phyloP scores from a whole-genome alignment of 129 eudicot genomes.

The Arctium lappa region DNA sequence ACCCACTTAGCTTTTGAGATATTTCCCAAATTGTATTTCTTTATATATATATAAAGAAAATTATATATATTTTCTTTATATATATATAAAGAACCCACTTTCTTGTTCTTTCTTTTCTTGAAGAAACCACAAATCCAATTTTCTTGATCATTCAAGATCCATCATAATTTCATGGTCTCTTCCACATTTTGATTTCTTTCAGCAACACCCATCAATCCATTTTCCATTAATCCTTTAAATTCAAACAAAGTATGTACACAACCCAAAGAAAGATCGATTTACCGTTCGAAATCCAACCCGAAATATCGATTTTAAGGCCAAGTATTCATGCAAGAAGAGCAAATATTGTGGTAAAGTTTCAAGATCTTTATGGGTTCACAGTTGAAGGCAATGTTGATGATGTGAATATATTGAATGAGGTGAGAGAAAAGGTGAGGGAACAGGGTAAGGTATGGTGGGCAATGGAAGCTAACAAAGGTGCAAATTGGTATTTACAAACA shows the following conservation, averaged over 20 bases:
- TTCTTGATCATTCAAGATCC: constrained; percentile 28
- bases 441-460: constrained; percentile 94
- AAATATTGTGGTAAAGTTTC: constrained; percentile 80
- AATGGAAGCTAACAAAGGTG: constrained; percentile 81
- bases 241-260: constrained; percentile 46
- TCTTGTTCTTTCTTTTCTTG: constrained; percentile 25
- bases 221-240: not conserved
- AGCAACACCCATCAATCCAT: constrained; percentile 22
- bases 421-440: constrained; percentile 83
- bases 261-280: constrained; percentile 45
- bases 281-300: constrained; percentile 50
- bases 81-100: constrained; percentile 13
- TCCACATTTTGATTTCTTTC: constrained; percentile 14
- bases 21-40: not conserved
- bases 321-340: constrained; percentile 95
- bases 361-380: constrained; percentile 86
- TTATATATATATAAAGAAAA: not conserved
- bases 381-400: constrained; percentile 99
- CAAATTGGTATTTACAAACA: constrained; percentile 74
- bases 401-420: constrained; percentile 91
- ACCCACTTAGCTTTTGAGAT: constrained; percentile 15
- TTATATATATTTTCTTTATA: not conserved
- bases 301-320: constrained; percentile 61
- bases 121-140: constrained; percentile 27
- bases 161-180: constrained; percentile 24